Conservation (phyloP, 2,329 filamentous ascomycete species). For the Diplodia scrobiculata region DNA sequence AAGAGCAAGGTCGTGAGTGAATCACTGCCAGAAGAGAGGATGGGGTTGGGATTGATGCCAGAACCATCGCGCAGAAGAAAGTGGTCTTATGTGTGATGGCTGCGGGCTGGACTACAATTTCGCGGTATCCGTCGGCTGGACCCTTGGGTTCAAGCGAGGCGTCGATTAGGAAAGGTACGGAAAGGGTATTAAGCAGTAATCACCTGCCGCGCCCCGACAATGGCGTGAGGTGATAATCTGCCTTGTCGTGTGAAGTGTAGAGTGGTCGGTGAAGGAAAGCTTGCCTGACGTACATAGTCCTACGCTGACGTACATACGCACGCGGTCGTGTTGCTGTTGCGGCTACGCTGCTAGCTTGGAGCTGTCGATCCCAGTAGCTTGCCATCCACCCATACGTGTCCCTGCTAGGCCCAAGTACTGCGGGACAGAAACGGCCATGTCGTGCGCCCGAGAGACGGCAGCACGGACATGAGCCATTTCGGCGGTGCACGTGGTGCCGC, state of each 20-base stretch:
- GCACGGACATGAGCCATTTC: slow-evolving; percentile 15
- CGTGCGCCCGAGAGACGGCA: not conserved
- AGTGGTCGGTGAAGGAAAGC: not conserved
- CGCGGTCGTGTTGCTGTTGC: not conserved
- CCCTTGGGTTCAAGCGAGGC: not conserved
- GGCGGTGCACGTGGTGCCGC: slow-evolving; percentile 8
- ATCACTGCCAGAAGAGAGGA: not conserved
- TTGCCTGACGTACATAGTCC: not conserved
- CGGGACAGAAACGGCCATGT: slow-evolving; percentile 14
- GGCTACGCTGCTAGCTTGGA: not conserved
- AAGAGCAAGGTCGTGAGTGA: not conserved
- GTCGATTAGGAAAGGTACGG: not conserved
- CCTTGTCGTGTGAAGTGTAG: too few relatives aligned
- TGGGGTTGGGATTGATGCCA: not conserved
- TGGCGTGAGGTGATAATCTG: not conserved
- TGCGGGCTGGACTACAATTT: not conserved
- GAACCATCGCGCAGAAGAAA: not conserved
- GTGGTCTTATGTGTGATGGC: not conserved
- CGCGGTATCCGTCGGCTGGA: not conserved
- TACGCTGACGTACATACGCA: slow-evolving; percentile 9
- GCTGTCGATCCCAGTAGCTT: not conserved
- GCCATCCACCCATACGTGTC: not conserved
- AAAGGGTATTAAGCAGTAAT: not conserved
- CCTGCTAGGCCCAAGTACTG: not conserved
- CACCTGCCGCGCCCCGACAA: not conserved